Evolutionary conservation across 805 yeast genomes (phyloP).

Genomic region (Hanseniaspora thailandica): DNA sequence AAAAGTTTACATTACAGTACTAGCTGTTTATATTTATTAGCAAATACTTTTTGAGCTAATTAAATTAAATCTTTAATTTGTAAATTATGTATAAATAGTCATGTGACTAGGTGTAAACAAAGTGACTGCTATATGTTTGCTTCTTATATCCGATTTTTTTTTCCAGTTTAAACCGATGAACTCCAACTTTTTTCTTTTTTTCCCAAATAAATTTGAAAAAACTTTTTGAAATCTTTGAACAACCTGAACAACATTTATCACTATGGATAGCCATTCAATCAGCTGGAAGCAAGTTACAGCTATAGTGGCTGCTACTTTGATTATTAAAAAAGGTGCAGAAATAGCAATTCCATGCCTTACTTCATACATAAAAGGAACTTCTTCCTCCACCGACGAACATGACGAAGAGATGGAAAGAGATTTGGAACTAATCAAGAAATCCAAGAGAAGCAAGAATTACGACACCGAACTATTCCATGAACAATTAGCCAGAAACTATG

Average conservation of each 20-base stretch:
- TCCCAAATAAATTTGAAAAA: background rate
- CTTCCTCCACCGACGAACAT: background rate
- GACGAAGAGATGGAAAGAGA: constrained; percentile 11
- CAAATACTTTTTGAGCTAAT: too few relatives aligned
- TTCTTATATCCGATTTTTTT: background rate
- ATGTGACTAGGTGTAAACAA: background rate
- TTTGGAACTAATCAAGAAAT: background rate
- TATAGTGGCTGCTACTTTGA: background rate
- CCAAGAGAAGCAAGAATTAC: constrained; percentile 22
- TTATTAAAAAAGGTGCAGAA: background rate
- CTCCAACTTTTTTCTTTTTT: background rate
- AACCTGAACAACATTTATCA: background rate
- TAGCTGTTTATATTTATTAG: too few relatives aligned
- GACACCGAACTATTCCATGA: constrained; percentile 72
- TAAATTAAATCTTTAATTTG: background rate
- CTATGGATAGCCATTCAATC: background rate
- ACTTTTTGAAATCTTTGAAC: too few relatives aligned
- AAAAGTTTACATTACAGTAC: too few relatives aligned
- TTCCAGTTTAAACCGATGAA: too few relatives aligned
- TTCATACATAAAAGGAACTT: background rate
- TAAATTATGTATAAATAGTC: background rate
- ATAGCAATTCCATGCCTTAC: background rate
- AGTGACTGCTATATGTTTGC: too few relatives aligned
- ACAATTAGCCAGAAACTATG: constrained; percentile 87
- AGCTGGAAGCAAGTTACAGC: background rate